These are phyloP conservation scores for Haematococcus lacustris DNA, from an alignment of 139 green algal genomes.

Conservation along the genomic window DNA sequence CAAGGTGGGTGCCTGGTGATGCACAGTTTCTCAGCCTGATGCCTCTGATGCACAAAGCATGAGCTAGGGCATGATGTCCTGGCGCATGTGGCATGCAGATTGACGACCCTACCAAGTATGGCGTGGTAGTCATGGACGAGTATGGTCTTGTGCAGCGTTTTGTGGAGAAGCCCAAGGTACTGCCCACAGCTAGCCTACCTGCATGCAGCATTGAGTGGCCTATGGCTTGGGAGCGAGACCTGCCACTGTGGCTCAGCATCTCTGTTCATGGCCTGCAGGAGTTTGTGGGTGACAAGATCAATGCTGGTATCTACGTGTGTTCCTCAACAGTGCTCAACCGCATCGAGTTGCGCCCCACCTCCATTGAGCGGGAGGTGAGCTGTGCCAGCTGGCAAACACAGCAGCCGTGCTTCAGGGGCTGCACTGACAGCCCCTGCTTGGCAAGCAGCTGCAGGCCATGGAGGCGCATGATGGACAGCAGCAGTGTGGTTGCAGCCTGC, in stretches of 20 bases:
- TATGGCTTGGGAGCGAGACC: too few species aligned
- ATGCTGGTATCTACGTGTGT: conserved; percentile 94
- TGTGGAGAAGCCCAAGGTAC: conserved; percentile 87
- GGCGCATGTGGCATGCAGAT: too few species aligned
- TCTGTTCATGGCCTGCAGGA: conserved; percentile 53
- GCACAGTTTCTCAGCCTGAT: too few species aligned
- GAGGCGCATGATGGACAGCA: too few species aligned
- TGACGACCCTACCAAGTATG: conserved; percentile 93
- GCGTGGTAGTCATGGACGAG: conserved; percentile 90
- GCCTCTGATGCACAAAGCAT: too few species aligned
- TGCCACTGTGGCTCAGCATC: too few species aligned
- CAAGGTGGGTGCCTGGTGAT: too few species aligned
- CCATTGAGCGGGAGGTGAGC: conserved; percentile 87
- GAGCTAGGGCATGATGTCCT: too few species aligned
- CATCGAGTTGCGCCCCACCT: conserved; percentile 89
- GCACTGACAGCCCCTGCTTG: background rate
- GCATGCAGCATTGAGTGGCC: too few species aligned
- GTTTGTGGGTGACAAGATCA: conserved; percentile 99
- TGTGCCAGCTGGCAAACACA: background rate
- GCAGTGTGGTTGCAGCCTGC: too few species aligned
- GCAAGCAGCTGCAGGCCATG: background rate
- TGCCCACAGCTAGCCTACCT: too few species aligned
- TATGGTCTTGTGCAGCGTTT: conserved; percentile 82
- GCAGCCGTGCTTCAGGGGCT: too few species aligned
- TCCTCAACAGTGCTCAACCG: conserved; percentile 77